phyloP scores from a whole-genome alignment of 1,284 basidiomycete species.

The Phlebopus sp. region DNA sequence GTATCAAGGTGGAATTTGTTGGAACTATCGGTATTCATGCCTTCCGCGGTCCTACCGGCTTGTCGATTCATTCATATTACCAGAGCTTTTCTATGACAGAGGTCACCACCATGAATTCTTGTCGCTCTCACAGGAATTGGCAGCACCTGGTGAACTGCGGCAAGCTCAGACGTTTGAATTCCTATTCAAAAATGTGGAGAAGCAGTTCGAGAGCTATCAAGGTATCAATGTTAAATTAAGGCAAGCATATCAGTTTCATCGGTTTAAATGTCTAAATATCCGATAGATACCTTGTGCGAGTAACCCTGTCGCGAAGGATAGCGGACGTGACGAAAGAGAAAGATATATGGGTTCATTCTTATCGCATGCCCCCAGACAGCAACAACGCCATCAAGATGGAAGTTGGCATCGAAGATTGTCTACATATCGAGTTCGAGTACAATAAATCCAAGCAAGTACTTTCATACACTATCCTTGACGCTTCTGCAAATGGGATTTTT shows the following conservation, averaged over 20 bases:
- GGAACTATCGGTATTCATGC: slow-evolving; percentile 80
- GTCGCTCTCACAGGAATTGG: slow-evolving; percentile 92
- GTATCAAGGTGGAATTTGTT: slow-evolving; percentile 97
- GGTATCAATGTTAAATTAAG: slow-evolving; percentile 98
- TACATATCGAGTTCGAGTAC: slow-evolving; percentile 99
- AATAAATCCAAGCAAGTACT: slow-evolving; percentile 92
- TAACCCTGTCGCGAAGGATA: slow-evolving; percentile 86
- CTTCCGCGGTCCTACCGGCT: neutral
- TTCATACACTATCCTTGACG: neutral
- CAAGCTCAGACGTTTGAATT: slow-evolving; percentile 96
- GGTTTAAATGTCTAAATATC: slow-evolving; percentile 1
- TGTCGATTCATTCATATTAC: neutral
- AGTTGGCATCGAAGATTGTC: slow-evolving; percentile 97
- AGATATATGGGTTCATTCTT: slow-evolving; percentile 98
- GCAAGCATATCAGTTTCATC: slow-evolving; percentile 42
- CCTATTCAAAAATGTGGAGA: slow-evolving; percentile 98
- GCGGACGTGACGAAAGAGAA: slow-evolving; percentile 91
- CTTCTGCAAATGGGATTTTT: slow-evolving; percentile 2
- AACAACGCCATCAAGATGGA: slow-evolving; percentile 99
- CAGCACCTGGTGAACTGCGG: slow-evolving; percentile 91
- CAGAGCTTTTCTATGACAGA: slow-evolving; percentile 95
- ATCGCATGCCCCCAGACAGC: slow-evolving; percentile 95
- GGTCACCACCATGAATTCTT: slow-evolving; percentile 98
- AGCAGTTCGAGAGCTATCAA: slow-evolving; percentile 97
- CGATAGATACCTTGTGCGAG: slow-evolving; percentile 87